These are phyloP conservation scores for Theobroma cacao DNA, from an alignment of 345 rosid genomes.

Conservation along the genomic window DNA sequence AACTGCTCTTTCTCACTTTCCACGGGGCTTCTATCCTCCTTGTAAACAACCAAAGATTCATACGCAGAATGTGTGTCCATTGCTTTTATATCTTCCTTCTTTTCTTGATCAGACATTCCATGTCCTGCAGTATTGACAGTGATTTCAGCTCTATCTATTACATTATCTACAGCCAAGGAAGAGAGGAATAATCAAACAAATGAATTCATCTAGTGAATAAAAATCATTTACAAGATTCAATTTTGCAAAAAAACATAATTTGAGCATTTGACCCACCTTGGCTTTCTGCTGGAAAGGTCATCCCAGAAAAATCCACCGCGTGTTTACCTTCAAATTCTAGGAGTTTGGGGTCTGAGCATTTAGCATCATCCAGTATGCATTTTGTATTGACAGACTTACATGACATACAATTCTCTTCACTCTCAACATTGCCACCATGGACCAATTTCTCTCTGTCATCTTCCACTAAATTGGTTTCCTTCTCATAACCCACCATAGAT, in stretches of 20 bases:
- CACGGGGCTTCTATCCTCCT: not conserved
- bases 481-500: not conserved
- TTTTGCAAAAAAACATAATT: not conserved
- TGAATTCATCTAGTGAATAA: not conserved
- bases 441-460: not conserved
- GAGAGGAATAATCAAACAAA: not conserved
- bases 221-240: not conserved
- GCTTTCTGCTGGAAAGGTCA: not conserved
- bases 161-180: not conserved
- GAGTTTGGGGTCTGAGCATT: not conserved
- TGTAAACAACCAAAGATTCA: not conserved
- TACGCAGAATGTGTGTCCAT: not conserved
- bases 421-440: not conserved
- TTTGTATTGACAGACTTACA: not conserved
- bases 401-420: not conserved
- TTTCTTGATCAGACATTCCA: not conserved
- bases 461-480: not conserved
- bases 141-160: not conserved
- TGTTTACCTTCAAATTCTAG: not conserved
- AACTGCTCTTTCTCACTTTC: not conserved
- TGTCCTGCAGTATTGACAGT: not conserved
- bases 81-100: not conserved
- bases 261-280: slow-evolving; percentile 2
- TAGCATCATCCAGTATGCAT: not conserved
- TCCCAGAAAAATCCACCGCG: not conserved